Conservation (phyloP, 1,284 basidiomycete genomes). For the Trametes pubescens region DNA sequence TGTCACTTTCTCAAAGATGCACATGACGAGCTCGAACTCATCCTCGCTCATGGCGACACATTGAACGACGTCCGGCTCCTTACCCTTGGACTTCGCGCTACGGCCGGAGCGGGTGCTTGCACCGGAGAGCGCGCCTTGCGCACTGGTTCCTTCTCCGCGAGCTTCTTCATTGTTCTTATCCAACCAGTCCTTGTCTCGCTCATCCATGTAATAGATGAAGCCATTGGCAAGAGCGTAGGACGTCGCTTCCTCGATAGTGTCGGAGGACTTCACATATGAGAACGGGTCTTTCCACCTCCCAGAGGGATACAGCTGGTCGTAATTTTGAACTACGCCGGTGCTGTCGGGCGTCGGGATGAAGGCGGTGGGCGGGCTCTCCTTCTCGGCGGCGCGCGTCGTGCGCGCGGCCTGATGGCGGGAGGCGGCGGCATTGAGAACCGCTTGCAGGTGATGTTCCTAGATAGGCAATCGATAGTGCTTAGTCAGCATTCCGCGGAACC, state of each 20-base stretch:
- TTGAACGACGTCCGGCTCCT: conserved; percentile 71
- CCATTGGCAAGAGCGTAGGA: conserved; percentile 66
- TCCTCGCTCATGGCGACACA: conserved; percentile 83
- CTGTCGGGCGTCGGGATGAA: conserved; percentile 95
- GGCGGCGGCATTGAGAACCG: conserved; percentile 79
- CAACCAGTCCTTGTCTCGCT: conserved; percentile 95
- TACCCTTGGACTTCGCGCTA: conserved; percentile 80
- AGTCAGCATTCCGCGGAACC: conserved; percentile 73
- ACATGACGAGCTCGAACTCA: conserved; percentile 96
- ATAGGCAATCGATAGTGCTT: conserved; percentile 44
- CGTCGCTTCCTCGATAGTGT: conserved; percentile 86
- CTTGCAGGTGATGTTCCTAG: conserved; percentile 94
- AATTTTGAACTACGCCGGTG: conserved; percentile 81
- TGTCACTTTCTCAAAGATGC: conserved; percentile 90
- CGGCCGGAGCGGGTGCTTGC: conserved; percentile 62
- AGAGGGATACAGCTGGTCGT: conserved; percentile 76
- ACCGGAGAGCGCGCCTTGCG: conserved; percentile 70
- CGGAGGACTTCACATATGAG: conserved; percentile 86
- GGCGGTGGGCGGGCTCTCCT: conserved; percentile 62
- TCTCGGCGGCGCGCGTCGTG: conserved; percentile 52
- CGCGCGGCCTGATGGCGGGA: conserved; percentile 60
- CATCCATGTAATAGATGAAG: conserved; percentile 94
- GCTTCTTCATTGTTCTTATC: conserved; percentile 91
- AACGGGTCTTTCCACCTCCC: conserved; percentile 79
- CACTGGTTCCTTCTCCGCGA: conserved; percentile 84